phyloP scores from a whole-genome alignment of 768 basidiomycete species.

The Hydnomerulius pinastri region DNA sequence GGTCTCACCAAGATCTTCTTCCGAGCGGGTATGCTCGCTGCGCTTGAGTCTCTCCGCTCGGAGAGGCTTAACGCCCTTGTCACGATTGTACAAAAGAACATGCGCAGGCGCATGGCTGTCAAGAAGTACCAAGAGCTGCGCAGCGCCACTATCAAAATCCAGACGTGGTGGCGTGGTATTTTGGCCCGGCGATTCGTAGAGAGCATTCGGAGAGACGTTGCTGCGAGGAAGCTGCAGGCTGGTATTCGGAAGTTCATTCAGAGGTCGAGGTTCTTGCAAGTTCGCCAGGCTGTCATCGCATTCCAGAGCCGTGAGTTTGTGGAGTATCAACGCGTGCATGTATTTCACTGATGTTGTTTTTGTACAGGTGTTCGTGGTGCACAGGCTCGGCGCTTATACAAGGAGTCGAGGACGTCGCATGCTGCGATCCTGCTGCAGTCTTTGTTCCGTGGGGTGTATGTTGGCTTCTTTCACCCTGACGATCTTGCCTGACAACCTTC shows the following conservation, averaged over 20 bases:
- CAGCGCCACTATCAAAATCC: constrained; percentile 76
- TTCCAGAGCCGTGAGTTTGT: constrained; percentile 84
- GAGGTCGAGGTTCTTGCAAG: constrained; percentile 65
- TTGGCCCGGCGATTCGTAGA: constrained; percentile 72
- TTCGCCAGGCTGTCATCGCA: constrained; percentile 60
- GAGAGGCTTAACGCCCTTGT: constrained; percentile 88
- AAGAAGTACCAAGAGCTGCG: constrained; percentile 77
- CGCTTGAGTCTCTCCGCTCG: constrained; percentile 87
- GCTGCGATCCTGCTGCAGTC: constrained; percentile 81
- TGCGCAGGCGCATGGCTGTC: constrained; percentile 82
- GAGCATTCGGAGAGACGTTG: constrained; percentile 67
- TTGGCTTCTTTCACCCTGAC: constrained; percentile 15
- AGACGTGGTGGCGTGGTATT: constrained; percentile 94
- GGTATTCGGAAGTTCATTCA: constrained; percentile 73
- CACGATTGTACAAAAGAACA: constrained; percentile 97
- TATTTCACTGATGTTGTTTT: constrained; percentile 8
- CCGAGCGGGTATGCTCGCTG: constrained; percentile 97
- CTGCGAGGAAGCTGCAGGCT: constrained; percentile 77
- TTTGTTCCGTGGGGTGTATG: constrained; percentile 87
- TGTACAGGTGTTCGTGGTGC: constrained; percentile 70
- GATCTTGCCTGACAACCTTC: constrained; percentile 6
- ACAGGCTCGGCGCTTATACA: constrained; percentile 63
- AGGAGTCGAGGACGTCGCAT: constrained; percentile 51
- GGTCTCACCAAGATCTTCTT: constrained; percentile 99
- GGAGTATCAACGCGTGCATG: neutral